Evolutionary conservation across 768 basidiomycete species (phyloP).

Genomic region (Hericium coralloides): DNA sequence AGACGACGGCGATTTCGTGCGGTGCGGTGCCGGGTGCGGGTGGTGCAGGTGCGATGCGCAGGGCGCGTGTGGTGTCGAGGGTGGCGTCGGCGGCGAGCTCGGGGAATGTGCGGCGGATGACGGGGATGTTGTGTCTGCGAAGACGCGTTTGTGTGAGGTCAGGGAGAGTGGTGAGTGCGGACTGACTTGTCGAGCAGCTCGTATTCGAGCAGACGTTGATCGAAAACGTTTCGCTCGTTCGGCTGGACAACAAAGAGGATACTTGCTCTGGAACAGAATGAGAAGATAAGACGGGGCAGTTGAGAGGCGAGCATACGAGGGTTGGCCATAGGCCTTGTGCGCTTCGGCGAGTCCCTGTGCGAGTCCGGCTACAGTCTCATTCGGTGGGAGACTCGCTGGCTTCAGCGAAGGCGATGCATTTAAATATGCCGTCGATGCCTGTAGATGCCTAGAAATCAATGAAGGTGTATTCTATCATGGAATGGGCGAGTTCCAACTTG

Average conservation of each 20-base stretch:
- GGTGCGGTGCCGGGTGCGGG: constrained; percentile 22
- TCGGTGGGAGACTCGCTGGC: constrained; percentile 56
- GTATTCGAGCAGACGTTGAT: constrained; percentile 85
- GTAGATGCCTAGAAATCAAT: constrained; percentile 47
- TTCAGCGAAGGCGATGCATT: constrained; percentile 43
- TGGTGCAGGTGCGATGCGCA: constrained; percentile 27
- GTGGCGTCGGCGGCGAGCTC: constrained; percentile 52
- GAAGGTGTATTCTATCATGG: background rate
- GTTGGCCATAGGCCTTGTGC: constrained; percentile 61
- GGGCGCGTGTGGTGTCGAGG: constrained; percentile 27
- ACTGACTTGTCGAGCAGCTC: constrained; percentile 70
- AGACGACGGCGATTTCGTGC: constrained; percentile 78
- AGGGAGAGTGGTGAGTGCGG: background rate
- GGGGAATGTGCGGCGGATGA: constrained; percentile 68
- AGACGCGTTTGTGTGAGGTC: background rate
- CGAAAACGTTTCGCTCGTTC: constrained; percentile 89
- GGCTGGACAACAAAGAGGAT: constrained; percentile 88
- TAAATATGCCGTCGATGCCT: constrained; percentile 59
- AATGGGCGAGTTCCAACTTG: constrained; percentile 33
- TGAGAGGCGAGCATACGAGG: constrained; percentile 31
- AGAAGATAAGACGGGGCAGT: background rate
- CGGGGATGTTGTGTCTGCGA: constrained; percentile 61
- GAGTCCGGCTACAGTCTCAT: constrained; percentile 61
- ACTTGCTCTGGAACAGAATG: constrained; percentile 28
- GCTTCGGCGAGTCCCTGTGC: constrained; percentile 72